Evolutionary conservation across 2,329 filamentous ascomycete species (phyloP).

Genomic region (Sordariomycetes sp.): DNA sequence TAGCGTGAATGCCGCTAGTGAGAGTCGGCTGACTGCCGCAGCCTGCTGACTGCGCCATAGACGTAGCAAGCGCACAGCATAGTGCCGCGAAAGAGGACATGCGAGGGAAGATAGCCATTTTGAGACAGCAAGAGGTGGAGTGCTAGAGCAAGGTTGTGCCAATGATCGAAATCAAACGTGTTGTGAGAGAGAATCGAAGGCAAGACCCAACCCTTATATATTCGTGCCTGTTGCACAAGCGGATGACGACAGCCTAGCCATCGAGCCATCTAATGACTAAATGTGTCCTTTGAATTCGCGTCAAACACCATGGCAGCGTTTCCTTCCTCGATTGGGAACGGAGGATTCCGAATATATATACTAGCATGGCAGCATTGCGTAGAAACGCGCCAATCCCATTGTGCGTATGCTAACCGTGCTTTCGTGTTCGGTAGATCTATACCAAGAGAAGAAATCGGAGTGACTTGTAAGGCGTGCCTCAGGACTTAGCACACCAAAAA

Average conservation of each 20-base stretch:
- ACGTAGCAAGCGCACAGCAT: neutral
- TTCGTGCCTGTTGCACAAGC: neutral
- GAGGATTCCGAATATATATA: neutral
- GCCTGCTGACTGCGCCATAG: slow-evolving; percentile 11
- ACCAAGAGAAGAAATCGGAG: neutral
- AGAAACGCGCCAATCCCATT: neutral
- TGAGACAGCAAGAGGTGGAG: neutral
- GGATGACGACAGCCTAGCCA: neutral
- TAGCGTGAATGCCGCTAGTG: slow-evolving; percentile 16
- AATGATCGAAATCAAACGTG: neutral
- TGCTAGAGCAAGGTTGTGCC: neutral
- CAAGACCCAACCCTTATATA: neutral
- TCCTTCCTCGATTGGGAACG: neutral
- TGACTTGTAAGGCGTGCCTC: neutral
- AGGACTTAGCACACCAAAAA: neutral
- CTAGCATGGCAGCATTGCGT: neutral
- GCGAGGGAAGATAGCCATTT: neutral
- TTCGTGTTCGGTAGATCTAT: neutral
- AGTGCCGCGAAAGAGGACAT: neutral
- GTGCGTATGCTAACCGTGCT: neutral
- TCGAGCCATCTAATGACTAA: neutral
- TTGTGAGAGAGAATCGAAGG: neutral
- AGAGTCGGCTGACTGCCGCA: slow-evolving; percentile 18
- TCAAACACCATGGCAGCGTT: neutral
- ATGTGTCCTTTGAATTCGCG: neutral